Evolutionary conservation across 2,329 filamentous ascomycete species (phyloP).

Genomic region (Penicillium sp.): DNA sequence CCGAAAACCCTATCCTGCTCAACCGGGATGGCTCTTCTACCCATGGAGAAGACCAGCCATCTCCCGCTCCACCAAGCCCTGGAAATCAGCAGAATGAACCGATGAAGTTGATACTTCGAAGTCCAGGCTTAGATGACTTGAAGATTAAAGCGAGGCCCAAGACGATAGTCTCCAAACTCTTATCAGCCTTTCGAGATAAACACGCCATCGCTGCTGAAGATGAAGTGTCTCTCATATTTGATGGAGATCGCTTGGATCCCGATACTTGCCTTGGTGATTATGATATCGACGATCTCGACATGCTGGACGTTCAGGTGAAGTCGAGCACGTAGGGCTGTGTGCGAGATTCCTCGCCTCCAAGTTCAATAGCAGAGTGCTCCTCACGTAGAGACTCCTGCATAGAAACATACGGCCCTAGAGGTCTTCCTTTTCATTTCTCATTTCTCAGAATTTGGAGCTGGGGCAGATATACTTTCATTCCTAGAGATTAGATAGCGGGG

Average conservation of each 20-base stretch:
- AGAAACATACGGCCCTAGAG: no score
- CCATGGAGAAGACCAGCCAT: neutral
- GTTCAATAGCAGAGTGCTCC: no score
- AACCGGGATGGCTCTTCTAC: conserved; percentile 12
- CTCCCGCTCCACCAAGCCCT: neutral
- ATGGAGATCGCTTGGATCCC: conserved; percentile 68
- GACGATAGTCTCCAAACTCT: conserved; percentile 61
- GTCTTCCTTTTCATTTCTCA: no score
- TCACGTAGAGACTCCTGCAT: no score
- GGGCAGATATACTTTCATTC: no score
- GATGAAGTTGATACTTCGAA: conserved; percentile 52
- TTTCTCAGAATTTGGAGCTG: no score
- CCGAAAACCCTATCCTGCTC: conserved; percentile 57
- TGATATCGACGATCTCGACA: conserved; percentile 72
- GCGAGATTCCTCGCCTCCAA: no score
- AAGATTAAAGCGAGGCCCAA: conserved; percentile 45
- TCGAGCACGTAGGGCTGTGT: conserved; percentile 23
- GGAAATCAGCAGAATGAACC: conserved; percentile 28
- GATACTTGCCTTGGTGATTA: conserved; percentile 60
- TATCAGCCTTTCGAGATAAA: conserved; percentile 59
- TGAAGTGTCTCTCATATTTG: conserved; percentile 64
- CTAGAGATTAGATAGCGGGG: no score
- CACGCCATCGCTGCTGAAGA: conserved; percentile 52
- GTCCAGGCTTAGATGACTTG: conserved; percentile 51
- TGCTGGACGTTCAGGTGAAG: conserved; percentile 69